A percentile compares a stretch with the other conserved stretches of the same genome.
Conservation (phyloP, 192 early-diverging fungal species). For the Podochytrium sp. region DNA sequence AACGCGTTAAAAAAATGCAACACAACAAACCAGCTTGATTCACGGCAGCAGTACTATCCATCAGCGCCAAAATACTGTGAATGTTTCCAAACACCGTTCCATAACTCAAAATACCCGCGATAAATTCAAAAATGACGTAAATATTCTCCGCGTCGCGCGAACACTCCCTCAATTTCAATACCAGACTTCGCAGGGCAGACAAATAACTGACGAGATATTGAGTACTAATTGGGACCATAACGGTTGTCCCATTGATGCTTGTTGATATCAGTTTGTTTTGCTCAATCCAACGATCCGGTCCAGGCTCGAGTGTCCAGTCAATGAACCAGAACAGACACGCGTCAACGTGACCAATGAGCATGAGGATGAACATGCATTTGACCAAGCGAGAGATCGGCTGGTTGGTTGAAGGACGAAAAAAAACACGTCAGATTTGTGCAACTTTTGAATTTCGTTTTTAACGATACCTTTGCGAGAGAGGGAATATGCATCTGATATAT, state of each 20-base stretch:
- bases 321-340: constrained; percentile 43
- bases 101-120: constrained; percentile 38
- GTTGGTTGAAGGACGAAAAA: neutral
- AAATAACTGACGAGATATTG: constrained; percentile 40
- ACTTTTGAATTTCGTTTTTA: neutral
- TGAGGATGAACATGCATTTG: constrained; percentile 42
- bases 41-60: constrained; percentile 38
- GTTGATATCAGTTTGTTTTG: constrained; percentile 21
- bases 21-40: constrained; percentile 38
- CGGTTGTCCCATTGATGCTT: no score
- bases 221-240: constrained; percentile 10
- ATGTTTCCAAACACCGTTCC: constrained; percentile 44
- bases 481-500: constrained; percentile 29
- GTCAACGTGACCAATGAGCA: constrained; percentile 39
- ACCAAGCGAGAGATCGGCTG: constrained; percentile 37
- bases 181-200: constrained; percentile 32
- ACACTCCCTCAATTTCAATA: constrained; percentile 31
- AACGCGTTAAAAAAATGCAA: neutral
- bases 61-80: constrained; percentile 39
- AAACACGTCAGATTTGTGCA: neutral
- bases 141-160: constrained; percentile 31
- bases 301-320: constrained; percentile 24
- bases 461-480: constrained; percentile 25
- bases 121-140: constrained; percentile 40
- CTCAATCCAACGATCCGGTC: constrained; percentile 33